These are phyloP conservation scores for Crucibulum parvulum DNA, from an alignment of 1,284 basidiomycete genomes.

Conservation along the genomic window DNA sequence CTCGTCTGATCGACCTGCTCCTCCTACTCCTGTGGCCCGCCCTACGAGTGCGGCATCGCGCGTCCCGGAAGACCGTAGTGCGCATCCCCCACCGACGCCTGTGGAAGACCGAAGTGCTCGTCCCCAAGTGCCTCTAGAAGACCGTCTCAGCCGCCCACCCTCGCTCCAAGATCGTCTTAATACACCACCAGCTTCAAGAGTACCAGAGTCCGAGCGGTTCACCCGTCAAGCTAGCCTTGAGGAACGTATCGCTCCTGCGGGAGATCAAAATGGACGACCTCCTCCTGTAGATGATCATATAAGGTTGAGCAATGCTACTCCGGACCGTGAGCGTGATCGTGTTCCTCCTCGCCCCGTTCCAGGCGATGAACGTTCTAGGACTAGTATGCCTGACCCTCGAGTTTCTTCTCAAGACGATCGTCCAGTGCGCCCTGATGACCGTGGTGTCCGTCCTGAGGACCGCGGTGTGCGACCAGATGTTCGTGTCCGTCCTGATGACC, in stretches of 20 bases:
- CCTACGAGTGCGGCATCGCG: constrained; percentile 13
- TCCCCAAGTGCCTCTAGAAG: background rate
- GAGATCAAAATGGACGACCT: constrained; percentile 18
- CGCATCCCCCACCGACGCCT: background rate
- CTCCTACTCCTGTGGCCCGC: constrained; percentile 15
- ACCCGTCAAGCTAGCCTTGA: constrained; percentile 41
- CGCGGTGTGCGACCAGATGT: too few species aligned
- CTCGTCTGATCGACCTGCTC: constrained; percentile 31
- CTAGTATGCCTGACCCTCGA: background rate
- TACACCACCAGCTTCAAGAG: constrained; percentile 26
- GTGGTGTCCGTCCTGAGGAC: too few species aligned
- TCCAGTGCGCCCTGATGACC: constrained; percentile 1
- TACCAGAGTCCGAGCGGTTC: constrained; percentile 24
- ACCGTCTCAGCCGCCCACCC: constrained; percentile 35
- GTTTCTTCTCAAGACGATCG: constrained; percentile 17
- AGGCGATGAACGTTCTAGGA: constrained; percentile 3
- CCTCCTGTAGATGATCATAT: constrained; percentile 4
- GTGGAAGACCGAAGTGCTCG: background rate
- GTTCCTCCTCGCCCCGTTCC: constrained; percentile 12
- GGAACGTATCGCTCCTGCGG: constrained; percentile 42
- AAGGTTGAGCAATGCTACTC: background rate
- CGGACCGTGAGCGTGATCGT: constrained; percentile 14
- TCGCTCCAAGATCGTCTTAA: constrained; percentile 9
- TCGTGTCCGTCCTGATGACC: too few species aligned
- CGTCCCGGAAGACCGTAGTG: constrained; percentile 6